Percentiles rank a stretch among this genome's conserved stretches.
Evolutionary conservation across 495 filamentous ascomycete species (phyloP).

Genomic region (Echria macrotheca): DNA sequence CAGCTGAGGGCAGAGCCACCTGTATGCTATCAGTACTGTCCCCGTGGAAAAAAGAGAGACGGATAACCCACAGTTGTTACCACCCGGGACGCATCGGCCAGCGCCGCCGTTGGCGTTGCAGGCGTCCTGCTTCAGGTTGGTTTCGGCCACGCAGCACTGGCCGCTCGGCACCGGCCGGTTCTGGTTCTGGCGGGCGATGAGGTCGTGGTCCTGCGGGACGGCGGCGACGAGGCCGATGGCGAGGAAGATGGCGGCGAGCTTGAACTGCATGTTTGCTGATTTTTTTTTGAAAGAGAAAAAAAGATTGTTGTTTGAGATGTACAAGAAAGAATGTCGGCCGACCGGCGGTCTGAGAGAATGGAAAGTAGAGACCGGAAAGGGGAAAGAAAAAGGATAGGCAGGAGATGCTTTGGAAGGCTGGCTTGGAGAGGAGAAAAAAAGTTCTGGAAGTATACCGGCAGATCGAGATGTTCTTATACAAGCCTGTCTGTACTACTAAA

Average conservation of each 20-base stretch:
- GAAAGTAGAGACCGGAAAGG: slow-evolving; percentile 1
- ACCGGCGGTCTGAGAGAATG: slow-evolving; percentile 5
- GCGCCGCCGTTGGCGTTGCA: slow-evolving; percentile 23
- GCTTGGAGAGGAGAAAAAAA: slow-evolving; percentile 1
- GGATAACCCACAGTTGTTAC: slow-evolving; percentile 24
- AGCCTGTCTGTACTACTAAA: neutral
- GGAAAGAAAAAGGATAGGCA: neutral
- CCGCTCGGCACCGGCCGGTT: slow-evolving; percentile 27
- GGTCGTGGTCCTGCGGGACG: slow-evolving; percentile 7
- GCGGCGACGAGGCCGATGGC: slow-evolving; percentile 16
- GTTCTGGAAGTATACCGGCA: neutral
- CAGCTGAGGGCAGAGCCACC: slow-evolving; percentile 22
- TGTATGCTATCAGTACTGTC: neutral
- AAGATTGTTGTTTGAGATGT: neutral
- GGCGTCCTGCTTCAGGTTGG: slow-evolving; percentile 29
- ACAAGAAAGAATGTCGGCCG: neutral
- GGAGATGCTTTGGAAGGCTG: slow-evolving; percentile 2
- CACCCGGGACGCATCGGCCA: slow-evolving; percentile 26
- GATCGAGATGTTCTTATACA: neutral
- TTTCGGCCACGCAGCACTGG: slow-evolving; percentile 28
- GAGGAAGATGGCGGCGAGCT: slow-evolving; percentile 18
- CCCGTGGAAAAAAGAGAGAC: neutral
- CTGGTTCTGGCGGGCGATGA: slow-evolving; percentile 24
- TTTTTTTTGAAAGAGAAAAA: neutral
- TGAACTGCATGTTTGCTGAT: slow-evolving; percentile 18